Base-by-base conservation (phyloP, 176 grass and related monocot genomes). In the Luzula sylvatica region DNA sequence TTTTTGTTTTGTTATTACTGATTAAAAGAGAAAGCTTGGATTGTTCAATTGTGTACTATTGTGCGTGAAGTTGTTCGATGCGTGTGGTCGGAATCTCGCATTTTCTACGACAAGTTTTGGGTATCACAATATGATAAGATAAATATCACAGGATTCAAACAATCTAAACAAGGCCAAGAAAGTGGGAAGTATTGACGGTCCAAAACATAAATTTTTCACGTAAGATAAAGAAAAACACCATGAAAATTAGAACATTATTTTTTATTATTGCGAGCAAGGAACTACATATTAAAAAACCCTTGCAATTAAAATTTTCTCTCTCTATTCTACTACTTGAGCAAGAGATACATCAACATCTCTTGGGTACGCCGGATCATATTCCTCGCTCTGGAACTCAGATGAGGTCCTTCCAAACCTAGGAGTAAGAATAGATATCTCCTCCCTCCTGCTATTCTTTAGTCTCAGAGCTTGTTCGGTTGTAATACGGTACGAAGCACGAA, bases 221-320 rank as follows among this genome's bases (percentile, higher is more conserved):
- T n/a, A n/a, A n/a, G n/a, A n/a, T n/a, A n/a, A n/a, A n/a, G n/a
- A n/a, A n/a, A n/a, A n/a, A n/a, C n/a, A n/a, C n/a, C n/a, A n/a
- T n/a, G n/a, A 70, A 55, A 63, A 43, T 62, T 58, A 49, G 67
- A 41, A 75, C 39, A 50, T 26, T 26, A 42, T 65, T 55, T 41
- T 70, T 29, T 52, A 79, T 50, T 48, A 15, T 72, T 78, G 24
- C 23, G 14, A 51, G 1, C 22, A 65, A 57, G 18, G 45, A 25
- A 58, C 55, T 72, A 71, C 69, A 67, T 43, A 54, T 38, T 44
- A 70, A 86, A 66, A 54, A 49, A 56, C 43, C 15, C 38, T 45
- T 42, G 61, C 58, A 38, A 65, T 32, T 6, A 23, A 1, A 9
- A 62, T 80, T 71, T 6, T 48, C 26, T 27, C 12, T 16, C 4